Conservation (phyloP, 768 basidiomycete genomes). For the Agrocybe pediades region DNA sequence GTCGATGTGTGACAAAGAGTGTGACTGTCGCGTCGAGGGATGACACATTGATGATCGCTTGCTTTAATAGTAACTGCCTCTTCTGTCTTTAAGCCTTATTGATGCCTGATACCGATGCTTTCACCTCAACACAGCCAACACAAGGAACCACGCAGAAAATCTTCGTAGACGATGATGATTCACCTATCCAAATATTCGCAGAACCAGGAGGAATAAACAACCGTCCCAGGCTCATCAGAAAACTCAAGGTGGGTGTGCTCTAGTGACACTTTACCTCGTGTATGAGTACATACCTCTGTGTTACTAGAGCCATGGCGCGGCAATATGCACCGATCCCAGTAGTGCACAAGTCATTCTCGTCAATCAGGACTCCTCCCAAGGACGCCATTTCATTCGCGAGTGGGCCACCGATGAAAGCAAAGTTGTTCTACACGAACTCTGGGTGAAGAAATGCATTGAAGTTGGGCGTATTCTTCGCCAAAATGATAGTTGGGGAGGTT, state of each 20-base stretch:
- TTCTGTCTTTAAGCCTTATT: not conserved
- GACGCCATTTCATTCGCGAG: constrained; percentile 56
- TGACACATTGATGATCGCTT: not conserved
- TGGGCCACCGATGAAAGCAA: constrained; percentile 57
- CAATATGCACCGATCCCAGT: constrained; percentile 49
- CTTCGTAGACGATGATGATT: constrained; percentile 41
- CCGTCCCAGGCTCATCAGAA: constrained; percentile 54
- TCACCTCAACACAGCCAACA: constrained; percentile 13
- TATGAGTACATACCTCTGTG: constrained; percentile 1
- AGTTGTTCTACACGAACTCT: constrained; percentile 52
- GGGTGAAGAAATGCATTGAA: constrained; percentile 50
- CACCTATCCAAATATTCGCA: constrained; percentile 52
- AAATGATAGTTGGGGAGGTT: constrained; percentile 56
- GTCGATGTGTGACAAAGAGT: not conserved
- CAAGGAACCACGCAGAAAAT: constrained; percentile 14
- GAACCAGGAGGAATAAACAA: constrained; percentile 53
- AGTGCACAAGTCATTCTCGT: constrained; percentile 63
- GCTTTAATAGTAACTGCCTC: not conserved
- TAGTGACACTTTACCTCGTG: not conserved
- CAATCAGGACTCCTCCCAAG: constrained; percentile 50
- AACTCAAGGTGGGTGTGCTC: constrained; percentile 40
- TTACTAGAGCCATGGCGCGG: constrained; percentile 55
- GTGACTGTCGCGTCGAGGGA: not conserved
- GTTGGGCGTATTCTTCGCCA: constrained; percentile 45
- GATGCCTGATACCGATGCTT: constrained; percentile 11